Conservation (phyloP, 441 rosid species). For the Syzygium malaccense region DNA sequence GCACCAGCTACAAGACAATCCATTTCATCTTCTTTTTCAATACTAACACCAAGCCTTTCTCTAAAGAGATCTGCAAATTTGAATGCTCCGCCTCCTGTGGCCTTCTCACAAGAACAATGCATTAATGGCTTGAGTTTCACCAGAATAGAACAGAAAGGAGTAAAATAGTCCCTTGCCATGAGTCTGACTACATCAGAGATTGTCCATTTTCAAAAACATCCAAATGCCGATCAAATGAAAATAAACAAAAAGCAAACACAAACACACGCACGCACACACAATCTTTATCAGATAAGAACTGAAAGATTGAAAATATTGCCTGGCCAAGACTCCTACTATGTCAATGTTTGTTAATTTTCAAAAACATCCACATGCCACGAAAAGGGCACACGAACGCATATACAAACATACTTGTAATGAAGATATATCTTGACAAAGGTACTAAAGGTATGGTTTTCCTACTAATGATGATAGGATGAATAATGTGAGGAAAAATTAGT, state of each 20-base stretch:
- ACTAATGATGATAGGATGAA: background rate
- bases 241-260: background rate
- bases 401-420: background rate
- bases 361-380: background rate
- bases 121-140: slow-evolving; percentile 9
- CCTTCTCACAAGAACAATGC: slow-evolving; percentile 50
- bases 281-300: background rate
- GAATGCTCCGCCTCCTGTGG: slow-evolving; percentile 98
- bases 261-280: background rate
- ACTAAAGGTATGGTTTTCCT: background rate
- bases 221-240: background rate
- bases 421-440: background rate
- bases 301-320: background rate
- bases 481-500: background rate
- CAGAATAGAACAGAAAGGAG: background rate
- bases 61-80: slow-evolving; percentile 92
- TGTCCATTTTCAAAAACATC: background rate
- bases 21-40: slow-evolving; percentile 99
- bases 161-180: background rate
- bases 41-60: slow-evolving; percentile 89
- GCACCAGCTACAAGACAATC: slow-evolving; percentile 98
- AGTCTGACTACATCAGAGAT: background rate
- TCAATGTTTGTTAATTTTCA: background rate
- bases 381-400: background rate
- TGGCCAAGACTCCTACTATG: background rate